Evolutionary conservation across 176 grass and related monocot species (phyloP).

Genomic region (Oryza nivara): DNA sequence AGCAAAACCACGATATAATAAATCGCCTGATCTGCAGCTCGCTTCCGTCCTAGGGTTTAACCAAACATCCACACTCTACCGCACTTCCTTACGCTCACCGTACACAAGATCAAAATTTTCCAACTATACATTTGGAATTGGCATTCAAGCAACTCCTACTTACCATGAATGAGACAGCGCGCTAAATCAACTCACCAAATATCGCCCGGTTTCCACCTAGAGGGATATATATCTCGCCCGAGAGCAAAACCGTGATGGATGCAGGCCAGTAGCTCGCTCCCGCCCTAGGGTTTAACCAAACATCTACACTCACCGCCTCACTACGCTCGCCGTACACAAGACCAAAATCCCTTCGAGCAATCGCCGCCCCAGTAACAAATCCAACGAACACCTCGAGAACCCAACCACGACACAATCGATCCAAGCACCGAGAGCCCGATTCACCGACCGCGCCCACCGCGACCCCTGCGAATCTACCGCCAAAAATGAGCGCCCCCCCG

Average conservation of each 20-base stretch:
- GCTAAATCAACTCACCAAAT: conserved; percentile 5
- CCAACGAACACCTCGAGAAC: not conserved
- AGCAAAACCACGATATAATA: too few relatives aligned
- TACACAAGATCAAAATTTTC: too few relatives aligned
- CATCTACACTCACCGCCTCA: not conserved
- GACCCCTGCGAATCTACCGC: conserved; percentile 35
- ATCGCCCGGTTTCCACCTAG: not conserved
- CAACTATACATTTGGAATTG: not conserved
- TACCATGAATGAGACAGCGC: not conserved
- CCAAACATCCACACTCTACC: too few relatives aligned
- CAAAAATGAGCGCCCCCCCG: not conserved
- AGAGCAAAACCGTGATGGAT: not conserved
- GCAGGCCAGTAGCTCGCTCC: conserved; percentile 29
- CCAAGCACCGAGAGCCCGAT: conserved; percentile 7
- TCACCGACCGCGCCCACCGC: not conserved
- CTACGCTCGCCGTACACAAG: not conserved
- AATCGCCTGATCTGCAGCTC: too few relatives aligned
- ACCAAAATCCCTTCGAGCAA: not conserved
- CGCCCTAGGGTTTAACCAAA: conserved; percentile 21
- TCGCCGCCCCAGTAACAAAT: not conserved
- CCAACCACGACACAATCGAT: conserved; percentile 6
- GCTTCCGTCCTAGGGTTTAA: too few relatives aligned
- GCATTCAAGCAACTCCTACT: not conserved
- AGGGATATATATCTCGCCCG: not conserved
- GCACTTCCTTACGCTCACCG: too few relatives aligned